Percentiles rank a stretch among this genome's conserved stretches.
Conservation (phyloP, 2,329 filamentous ascomycete genomes). For the Fusarium fracticaudum region DNA sequence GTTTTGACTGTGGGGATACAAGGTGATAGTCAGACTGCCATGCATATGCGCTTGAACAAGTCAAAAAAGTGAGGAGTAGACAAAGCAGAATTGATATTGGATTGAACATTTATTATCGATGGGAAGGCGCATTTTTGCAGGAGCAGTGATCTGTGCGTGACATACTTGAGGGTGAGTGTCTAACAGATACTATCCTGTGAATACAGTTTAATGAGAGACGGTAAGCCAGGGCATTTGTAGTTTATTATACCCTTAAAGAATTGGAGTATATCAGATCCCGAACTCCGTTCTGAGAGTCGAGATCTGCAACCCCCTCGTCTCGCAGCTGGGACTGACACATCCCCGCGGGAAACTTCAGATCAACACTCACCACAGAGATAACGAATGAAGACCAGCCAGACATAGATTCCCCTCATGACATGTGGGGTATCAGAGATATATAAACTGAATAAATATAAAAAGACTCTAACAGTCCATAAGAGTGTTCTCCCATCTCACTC, state of each 20-base stretch:
- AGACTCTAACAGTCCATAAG: not conserved
- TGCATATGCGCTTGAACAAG: not conserved
- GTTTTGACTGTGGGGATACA: not conserved
- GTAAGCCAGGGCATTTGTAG: accelerated
- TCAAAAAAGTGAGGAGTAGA: not conserved
- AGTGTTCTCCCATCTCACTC: not conserved
- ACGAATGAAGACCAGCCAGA: not conserved
- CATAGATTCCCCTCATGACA: not conserved
- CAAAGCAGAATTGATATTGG: not conserved
- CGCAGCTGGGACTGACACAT: not conserved
- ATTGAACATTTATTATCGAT: not conserved
- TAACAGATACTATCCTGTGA: not conserved
- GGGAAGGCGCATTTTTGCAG: no score
- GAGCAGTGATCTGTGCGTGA: no score
- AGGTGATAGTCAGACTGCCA: not conserved
- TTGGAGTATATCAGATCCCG: not conserved
- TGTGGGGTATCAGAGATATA: not conserved
- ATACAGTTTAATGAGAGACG: not conserved
- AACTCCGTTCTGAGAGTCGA: not conserved
- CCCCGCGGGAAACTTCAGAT: constrained; percentile 20
- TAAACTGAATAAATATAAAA: not conserved
- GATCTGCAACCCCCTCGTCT: not conserved
- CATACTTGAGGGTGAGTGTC: no score
- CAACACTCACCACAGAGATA: constrained; percentile 5
- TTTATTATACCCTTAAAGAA: not conserved